Base-by-base conservation (phyloP, 768 basidiomycete species). In the Termitomyces sp. region DNA sequence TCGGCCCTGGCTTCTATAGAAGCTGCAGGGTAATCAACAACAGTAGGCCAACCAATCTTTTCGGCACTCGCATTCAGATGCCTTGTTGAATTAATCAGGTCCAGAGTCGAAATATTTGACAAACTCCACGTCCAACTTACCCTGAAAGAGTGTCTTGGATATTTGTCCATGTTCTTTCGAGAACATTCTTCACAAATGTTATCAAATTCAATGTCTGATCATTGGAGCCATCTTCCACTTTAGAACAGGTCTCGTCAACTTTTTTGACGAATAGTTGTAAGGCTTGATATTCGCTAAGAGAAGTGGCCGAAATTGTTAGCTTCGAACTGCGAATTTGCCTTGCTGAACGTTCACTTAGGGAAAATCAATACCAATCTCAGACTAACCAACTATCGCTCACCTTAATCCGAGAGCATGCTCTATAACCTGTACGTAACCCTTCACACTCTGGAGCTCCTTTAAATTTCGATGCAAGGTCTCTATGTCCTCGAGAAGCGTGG, bases 11-110 rank as follows among this genome's bases (percentile, higher is more conserved):
- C 76, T 23, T 81, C 77, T 12, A 70, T 60, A 5, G 77, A 63
- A 7, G 79, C 76, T 0, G 78, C 57, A 20, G 73, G 65, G 63
- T 90, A 93, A 60, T 91, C 80, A 0, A 94, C 79, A 16, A 80
- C 74, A 60, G 78, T 76, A 2, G 96, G 96, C 96, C 96, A 98
- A n/a, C 84, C 79, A 23, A 98, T 68, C 43, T 75, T 77, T 68
- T 95, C 94, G 1, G 89, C 78, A 13, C 82, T 78, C 25, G 73
- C 68, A 20, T 85, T 70, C 22, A 98, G 73, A 5, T 76, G 68
- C 18, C 94, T 96, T 58, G 18, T 4, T 50, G 7, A 27, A 23
- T 38, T 36, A 7, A 7, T 31, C 44, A 5, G 29, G 5, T 44
- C 66, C 18, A 43, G n/a, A n/a, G 57, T 59, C 50, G 47, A 52